These are phyloP conservation scores for Lactifluus volemus DNA, from an alignment of 768 basidiomycete species.

Conservation along the genomic window DNA sequence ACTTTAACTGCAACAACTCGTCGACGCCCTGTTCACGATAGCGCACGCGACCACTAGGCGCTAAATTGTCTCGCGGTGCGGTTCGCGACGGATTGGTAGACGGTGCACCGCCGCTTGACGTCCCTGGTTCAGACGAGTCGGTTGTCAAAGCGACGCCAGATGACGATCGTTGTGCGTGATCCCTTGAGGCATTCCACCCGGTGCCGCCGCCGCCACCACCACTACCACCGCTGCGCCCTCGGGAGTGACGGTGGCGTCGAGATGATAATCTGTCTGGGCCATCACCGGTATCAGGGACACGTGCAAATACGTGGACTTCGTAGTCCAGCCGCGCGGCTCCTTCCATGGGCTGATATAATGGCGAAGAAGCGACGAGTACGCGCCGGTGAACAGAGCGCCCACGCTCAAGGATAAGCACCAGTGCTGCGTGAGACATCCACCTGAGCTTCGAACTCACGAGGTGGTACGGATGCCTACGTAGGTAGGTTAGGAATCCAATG, in stretches of 20 bases:
- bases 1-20: conserved; percentile 86
- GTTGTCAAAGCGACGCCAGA: conserved; percentile 23
- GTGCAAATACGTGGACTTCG: conserved; percentile 57
- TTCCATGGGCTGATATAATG: conserved; percentile 77
- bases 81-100: conserved; percentile 13
- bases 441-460: conserved; percentile 29
- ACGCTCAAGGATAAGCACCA: conserved; percentile 72
- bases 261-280: conserved; percentile 45
- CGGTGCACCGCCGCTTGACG: conserved; percentile 18
- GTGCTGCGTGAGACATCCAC: conserved; percentile 68
- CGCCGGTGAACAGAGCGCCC: conserved; percentile 68
- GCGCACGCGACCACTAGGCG: conserved; percentile 35
- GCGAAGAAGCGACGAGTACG: conserved; percentile 73
- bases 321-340: conserved; percentile 65
- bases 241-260: conserved; percentile 24
- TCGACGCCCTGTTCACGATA: conserved; percentile 93
- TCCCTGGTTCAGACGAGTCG: conserved; percentile 26
- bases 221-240: conserved; percentile 2
- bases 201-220: conserved; percentile 15
- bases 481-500: conserved; percentile 67
- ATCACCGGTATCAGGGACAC: conserved; percentile 61
- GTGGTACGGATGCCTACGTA: conserved; percentile 46
- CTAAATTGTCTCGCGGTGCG: conserved; percentile 12
- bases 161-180: conserved; percentile 20
- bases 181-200: conserved; percentile 13